phyloP scores from a whole-genome alignment of 352 stramenopile species.

The Phytophthora cactorum region DNA sequence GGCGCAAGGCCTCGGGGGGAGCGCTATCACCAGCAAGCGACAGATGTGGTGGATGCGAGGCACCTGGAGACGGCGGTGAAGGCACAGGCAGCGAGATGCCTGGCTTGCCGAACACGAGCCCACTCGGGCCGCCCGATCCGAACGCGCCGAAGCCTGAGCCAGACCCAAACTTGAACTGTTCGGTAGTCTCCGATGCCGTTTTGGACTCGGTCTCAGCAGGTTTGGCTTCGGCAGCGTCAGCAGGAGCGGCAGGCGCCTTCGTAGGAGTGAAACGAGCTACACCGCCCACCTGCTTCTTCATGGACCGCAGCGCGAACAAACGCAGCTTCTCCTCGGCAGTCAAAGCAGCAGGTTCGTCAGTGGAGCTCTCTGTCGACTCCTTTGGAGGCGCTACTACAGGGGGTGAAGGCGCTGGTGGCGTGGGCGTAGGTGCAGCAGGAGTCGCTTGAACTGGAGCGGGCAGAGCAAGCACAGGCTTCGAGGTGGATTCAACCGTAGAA shows the following conservation, averaged over 20 bases:
- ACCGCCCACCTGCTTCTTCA: constrained; percentile 66
- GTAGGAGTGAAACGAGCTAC: constrained; percentile 32
- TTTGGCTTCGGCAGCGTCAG: constrained; percentile 26
- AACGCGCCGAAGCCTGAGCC: constrained; percentile 49
- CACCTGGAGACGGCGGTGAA: constrained; percentile 48
- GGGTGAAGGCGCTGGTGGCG: constrained; percentile 16
- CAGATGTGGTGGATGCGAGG: constrained; percentile 26
- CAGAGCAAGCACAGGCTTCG: constrained; percentile 18
- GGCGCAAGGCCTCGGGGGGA: constrained; percentile 43
- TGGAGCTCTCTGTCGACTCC: constrained; percentile 12
- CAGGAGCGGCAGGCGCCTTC: constrained; percentile 23
- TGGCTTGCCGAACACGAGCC: constrained; percentile 79
- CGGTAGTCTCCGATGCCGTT: constrained; percentile 22
- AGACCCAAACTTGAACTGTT: constrained; percentile 44
- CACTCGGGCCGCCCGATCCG: constrained; percentile 55
- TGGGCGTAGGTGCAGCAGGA: constrained; percentile 13
- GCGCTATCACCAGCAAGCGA: constrained; percentile 31
- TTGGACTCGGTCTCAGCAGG: constrained; percentile 28
- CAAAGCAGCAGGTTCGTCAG: constrained; percentile 26
- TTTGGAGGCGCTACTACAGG: constrained; percentile 14
- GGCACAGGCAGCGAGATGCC: constrained; percentile 77
- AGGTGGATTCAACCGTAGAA: constrained; percentile 15
- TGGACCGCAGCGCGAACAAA: constrained; percentile 66
- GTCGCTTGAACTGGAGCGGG: constrained; percentile 18
- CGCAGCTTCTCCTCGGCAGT: constrained; percentile 71